These are phyloP conservation scores for Daldinia sp. DNA, from an alignment of 2,329 filamentous ascomycete genomes.

Conservation along the genomic window DNA sequence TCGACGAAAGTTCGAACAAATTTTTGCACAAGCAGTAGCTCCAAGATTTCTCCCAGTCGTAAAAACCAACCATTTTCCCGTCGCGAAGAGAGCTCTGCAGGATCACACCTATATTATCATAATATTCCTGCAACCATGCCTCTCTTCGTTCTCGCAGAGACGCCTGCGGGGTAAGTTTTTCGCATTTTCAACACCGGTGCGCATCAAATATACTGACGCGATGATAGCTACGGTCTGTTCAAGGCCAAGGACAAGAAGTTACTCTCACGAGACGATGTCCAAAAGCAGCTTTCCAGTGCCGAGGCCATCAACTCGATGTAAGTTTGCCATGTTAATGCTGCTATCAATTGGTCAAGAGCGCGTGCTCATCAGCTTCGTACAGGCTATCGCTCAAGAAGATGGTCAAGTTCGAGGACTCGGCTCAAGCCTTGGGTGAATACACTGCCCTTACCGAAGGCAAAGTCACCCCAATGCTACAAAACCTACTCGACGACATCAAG, in stretches of 20 bases:
- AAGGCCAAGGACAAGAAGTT: constrained; percentile 99
- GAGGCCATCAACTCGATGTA: constrained; percentile 89
- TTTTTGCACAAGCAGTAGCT: constrained; percentile 34
- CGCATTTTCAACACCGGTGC: constrained; percentile 14
- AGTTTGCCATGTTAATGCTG: constrained; percentile 50
- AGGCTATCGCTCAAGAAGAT: constrained; percentile 97
- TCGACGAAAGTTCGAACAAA: constrained; percentile 29
- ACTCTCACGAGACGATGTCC: constrained; percentile 84
- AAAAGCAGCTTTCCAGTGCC: constrained; percentile 76
- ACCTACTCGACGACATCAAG: constrained; percentile 87
- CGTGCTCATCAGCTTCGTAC: constrained; percentile 13
- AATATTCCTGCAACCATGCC: constrained; percentile 67
- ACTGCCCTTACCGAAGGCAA: constrained; percentile 90
- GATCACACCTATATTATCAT: constrained; percentile 14
- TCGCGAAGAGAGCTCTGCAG: constrained; percentile 43
- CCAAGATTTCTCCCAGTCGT: constrained; percentile 40
- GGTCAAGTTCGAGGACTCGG: constrained; percentile 94
- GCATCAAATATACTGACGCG: constrained; percentile 35
- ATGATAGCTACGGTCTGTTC: constrained; percentile 88
- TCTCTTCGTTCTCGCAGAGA: constrained; percentile 93
- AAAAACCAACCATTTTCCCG: constrained; percentile 39
- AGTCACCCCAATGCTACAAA: constrained; percentile 85
- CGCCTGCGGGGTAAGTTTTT: constrained; percentile 76
- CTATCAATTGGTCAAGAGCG: constrained; percentile 8
- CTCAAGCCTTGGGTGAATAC: constrained; percentile 89